Evolutionary conservation across 306 rosid genomes (phyloP), one percentile per base, ranked within the genome.

Genomic region (Vigna mungo): DNA sequence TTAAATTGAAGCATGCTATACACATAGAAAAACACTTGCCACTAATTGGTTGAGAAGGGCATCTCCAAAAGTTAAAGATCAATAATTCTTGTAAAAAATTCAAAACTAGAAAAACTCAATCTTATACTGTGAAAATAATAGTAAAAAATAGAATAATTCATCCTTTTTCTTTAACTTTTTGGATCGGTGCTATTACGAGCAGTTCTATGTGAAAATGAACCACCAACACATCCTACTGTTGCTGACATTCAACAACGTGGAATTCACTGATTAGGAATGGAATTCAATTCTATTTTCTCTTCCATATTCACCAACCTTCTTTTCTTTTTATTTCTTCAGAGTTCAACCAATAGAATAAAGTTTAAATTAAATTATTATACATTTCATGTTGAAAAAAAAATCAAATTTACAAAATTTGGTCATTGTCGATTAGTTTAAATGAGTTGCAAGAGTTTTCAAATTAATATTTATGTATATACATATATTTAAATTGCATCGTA

Each of bases 21-120:
- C 66, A 59, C 11, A 30, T 1, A 12, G 66, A 59, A 59, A 25
- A 30, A 59, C 66, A 59, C 66, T 59, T 2, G 17, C 41, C 41
- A 58, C 6, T 25, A 58, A 58, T 58, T 58, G 64, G 64, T 13
- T 25, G 0, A 11, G 7, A 27, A 14, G 20, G 66, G 66, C 41
- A 59, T 59, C 66, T 59, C 2, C 41, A 59, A 59, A 59, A 59
- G 66, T 27, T 59, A 27, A 59, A 59, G 66, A 59, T 59, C 18
- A 59, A 30, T 59, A 59, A 59, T 59, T 14, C 11, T 5, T 30
- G 7, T 59, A 59, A 59, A 25, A 25, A 59, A 59, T 27, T 30
- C 17, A 59, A 25, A 59, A 59, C 14, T 1, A 59, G 1, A 13
- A 56, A 25, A 13, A 27, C 2, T 27, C 2, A n/a, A 59, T 12